Conservation (phyloP, 257 asterid species). For the Apocynum venetum region DNA sequence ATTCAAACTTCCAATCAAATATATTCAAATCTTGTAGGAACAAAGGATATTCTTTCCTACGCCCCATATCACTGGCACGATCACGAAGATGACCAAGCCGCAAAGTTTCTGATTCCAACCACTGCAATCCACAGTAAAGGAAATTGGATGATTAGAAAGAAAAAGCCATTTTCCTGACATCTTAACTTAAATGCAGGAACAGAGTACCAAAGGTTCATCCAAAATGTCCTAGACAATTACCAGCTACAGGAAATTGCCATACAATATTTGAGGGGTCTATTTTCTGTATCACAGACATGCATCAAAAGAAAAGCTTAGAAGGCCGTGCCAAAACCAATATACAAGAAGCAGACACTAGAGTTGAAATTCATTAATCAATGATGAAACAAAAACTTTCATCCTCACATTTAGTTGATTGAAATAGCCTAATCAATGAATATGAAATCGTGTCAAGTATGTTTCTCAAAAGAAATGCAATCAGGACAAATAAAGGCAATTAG, state of each 20-base stretch:
- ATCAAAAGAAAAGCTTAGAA: neutral
- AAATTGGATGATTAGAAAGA: neutral
- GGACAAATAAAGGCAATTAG: neutral
- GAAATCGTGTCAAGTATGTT: neutral
- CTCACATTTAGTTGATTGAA: neutral
- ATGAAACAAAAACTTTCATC: neutral
- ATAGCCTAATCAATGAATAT: neutral
- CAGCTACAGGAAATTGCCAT: neutral
- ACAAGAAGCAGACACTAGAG: neutral
- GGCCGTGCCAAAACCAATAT: neutral
- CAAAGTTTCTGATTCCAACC: slow-evolving; percentile 87
- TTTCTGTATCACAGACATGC: neutral
- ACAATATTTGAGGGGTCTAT: neutral
- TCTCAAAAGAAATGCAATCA: neutral
- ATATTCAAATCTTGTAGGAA: neutral
- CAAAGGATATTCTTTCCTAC: slow-evolving; percentile 95
- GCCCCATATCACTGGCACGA: slow-evolving; percentile 97
- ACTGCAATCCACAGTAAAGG: slow-evolving; percentile 43
- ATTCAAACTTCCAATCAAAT: neutral
- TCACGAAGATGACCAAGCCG: slow-evolving; percentile 97
- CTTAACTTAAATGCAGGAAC: neutral
- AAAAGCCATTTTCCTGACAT: neutral
- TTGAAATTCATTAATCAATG: neutral
- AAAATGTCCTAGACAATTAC: neutral
- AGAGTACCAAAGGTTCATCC: neutral